These are phyloP conservation scores for Ustilago hordei DNA, from an alignment of 1,284 basidiomycete species.

Conservation along the genomic window DNA sequence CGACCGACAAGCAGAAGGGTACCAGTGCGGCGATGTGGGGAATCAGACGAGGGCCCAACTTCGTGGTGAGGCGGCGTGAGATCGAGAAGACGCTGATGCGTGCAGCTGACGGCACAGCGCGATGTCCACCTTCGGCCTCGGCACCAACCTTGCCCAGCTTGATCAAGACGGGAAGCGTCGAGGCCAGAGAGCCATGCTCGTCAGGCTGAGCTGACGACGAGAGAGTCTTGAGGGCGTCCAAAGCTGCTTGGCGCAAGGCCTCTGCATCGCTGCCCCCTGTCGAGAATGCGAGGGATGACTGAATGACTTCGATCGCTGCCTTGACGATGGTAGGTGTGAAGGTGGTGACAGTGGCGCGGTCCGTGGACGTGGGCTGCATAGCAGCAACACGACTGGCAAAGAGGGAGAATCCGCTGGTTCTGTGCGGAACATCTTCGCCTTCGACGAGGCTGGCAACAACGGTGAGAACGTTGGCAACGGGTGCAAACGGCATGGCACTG, in stretches of 20 bases:
- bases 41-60: conserved; percentile 64
- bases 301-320: conserved; percentile 38
- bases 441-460: conserved; percentile 49
- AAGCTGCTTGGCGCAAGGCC: conserved; percentile 43
- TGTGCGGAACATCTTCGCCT: conserved; percentile 27
- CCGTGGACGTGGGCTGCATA: conserved; percentile 28
- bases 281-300: conserved; percentile 21
- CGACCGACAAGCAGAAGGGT: conserved; percentile 37
- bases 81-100: conserved; percentile 54
- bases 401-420: conserved; percentile 52
- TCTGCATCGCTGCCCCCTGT: conserved; percentile 27
- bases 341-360: conserved; percentile 34
- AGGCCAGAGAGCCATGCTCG: conserved; percentile 47
- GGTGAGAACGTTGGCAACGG: conserved; percentile 45
- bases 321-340: conserved; percentile 49
- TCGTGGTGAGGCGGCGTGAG: conserved; percentile 47
- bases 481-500: conserved; percentile 53
- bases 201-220: conserved; percentile 24
- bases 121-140: conserved; percentile 20
- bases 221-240: conserved; percentile 53
- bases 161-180: conserved; percentile 48
- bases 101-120: conserved; percentile 24
- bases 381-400: conserved; percentile 49
- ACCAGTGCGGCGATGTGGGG: conserved; percentile 61
- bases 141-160: conserved; percentile 41